Evolutionary conservation across 2,329 filamentous ascomycete genomes (phyloP).

Genomic region (Fusarium xylarioides): DNA sequence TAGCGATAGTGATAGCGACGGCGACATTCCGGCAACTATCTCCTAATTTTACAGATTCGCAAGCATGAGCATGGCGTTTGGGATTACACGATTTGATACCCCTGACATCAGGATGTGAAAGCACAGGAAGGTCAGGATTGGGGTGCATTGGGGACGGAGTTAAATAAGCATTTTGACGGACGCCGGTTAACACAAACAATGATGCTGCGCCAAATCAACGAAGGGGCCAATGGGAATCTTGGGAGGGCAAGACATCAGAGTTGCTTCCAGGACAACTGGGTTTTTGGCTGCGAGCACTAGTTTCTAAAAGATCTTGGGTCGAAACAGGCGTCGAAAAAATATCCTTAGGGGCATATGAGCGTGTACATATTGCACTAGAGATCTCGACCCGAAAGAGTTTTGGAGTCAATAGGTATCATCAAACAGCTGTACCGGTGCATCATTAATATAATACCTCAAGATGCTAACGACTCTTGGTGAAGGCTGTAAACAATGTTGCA

Average conservation of each 20-base stretch:
- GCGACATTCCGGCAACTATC: conserved; percentile 42
- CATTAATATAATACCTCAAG: background rate
- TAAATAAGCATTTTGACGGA: conserved; percentile 12
- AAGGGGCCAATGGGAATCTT: background rate
- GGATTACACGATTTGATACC: conserved; percentile 23
- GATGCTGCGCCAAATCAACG: background rate
- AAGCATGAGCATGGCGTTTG: conserved; percentile 24
- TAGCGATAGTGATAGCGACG: conserved; percentile 28
- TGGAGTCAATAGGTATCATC: background rate
- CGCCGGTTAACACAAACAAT: background rate
- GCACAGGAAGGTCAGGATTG: background rate
- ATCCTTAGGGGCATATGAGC: background rate
- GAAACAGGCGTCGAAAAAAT: background rate
- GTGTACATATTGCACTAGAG: background rate
- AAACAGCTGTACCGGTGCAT: background rate
- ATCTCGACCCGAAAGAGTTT: background rate
- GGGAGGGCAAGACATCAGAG: background rate
- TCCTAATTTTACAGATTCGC: background rate
- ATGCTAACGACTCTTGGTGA: background rate
- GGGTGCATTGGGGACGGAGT: conserved; percentile 9
- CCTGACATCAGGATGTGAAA: background rate
- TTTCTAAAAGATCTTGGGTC: background rate
- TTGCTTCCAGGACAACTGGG: background rate
- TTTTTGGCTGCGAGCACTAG: background rate
- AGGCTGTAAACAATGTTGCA: background rate